Evolutionary conservation across 2,329 filamentous ascomycete genomes (phyloP).

Genomic region (Colletotrichum truncatum): DNA sequence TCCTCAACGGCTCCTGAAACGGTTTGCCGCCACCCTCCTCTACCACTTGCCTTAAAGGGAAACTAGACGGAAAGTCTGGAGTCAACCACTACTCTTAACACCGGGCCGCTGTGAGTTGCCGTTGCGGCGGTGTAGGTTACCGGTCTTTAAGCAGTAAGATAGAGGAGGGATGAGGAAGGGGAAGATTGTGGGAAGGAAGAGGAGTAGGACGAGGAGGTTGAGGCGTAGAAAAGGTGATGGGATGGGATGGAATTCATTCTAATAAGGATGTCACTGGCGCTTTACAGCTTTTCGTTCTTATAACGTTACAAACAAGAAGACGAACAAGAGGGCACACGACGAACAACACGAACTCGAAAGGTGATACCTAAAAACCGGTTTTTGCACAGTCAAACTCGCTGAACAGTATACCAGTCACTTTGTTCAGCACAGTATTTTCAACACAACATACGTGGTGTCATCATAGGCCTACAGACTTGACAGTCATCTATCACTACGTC

Average conservation of each 20-base stretch:
- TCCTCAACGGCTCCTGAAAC: conserved; percentile 25
- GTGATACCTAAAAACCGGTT: neutral
- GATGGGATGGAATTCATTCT: neutral
- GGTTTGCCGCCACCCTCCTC: neutral
- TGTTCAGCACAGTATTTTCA: neutral
- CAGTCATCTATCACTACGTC: neutral
- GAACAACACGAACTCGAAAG: neutral
- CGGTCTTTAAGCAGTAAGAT: too few relatives aligned
- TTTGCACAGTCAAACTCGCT: neutral
- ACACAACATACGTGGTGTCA: neutral
- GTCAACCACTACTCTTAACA: neutral
- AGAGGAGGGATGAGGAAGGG: neutral
- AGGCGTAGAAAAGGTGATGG: neutral
- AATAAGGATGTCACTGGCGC: neutral
- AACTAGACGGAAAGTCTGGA: conserved; percentile 3
- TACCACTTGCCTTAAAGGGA: neutral
- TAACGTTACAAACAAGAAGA: neutral
- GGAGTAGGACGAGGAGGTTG: neutral
- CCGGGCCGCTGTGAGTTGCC: neutral
- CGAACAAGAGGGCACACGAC: neutral
- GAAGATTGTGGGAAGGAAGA: neutral
- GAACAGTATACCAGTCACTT: neutral
- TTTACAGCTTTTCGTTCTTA: neutral
- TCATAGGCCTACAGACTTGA: neutral
- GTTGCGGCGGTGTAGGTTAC: neutral